Base-by-base conservation (phyloP, 2,329 filamentous ascomycete species). In the Fonsecaea monophora region DNA sequence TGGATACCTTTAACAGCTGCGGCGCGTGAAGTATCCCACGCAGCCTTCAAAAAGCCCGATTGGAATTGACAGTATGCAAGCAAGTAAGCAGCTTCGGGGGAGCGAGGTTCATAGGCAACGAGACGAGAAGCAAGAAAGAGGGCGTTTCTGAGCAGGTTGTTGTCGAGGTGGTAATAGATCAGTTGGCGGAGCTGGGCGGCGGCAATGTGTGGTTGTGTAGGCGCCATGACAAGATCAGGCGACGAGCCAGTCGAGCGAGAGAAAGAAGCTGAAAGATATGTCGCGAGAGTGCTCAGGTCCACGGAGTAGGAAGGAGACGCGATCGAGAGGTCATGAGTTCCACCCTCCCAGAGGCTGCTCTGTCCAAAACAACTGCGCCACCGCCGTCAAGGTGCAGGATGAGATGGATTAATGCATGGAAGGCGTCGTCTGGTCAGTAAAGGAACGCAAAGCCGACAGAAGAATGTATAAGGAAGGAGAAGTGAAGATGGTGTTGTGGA, bases 121-220 rank as follows among this genome's bases (percentile, higher is more conserved):
- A 97, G 86, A 71, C 95, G 89, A 75, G 94, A 92, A 67, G 95
- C 91, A 68, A 97, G 92, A 81, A 99, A 99, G 50, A 97, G 88
- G 64, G 95, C 95, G 77, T 96, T 98, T 64, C 94, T 89, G 76
- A 91, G 85, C 42, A 94, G 88, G 75, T 93, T 90, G 77, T 97
- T 96, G 83, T 99, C 95, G 78, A 99, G 88, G 76, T 89, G 85
- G 77, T 90, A 90, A 80, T 88, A 89, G 69, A 90, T 85, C 57
- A 89, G 82, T 73, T 89, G 86, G 74, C 87, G 83, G 74, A 90
- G 82, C 77, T 90, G 88, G 71, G 81, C 80, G 63, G 84, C 83
- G 25, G 25, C 25, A 68, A 87, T 82, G 75, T 86, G 82, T 56
- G 84, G 78, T 38, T 61, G 59, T 53, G 82, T 84, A 53, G 85